Base-by-base conservation (phyloP, 169 alveolate species). In the Cystoisospora suis region DNA sequence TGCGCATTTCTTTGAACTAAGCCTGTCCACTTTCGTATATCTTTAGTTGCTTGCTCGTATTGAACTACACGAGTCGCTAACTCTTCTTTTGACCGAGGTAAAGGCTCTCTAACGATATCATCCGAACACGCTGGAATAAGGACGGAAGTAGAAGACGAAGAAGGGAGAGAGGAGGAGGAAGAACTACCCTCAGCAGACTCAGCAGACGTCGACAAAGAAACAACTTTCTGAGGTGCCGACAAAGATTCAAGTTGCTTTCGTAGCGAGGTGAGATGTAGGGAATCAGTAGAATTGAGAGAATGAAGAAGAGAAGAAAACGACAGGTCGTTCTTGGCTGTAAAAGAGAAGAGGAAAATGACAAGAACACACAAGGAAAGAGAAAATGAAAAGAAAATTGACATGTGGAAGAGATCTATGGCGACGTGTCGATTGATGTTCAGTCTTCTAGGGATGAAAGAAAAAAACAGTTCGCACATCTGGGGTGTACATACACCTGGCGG, bases 101-200 rank as follows among this genome's bases (percentile, higher is more conserved):
- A 58, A n/a, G 69, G 75, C 91, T 45, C 85, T 49, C 34, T 72
- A 6, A 46, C 80, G 34, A 42, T 72, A 49, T 85, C 59, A 7
- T 7, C 75, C 49, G 23, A 32, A 3, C 2, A 49, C 42, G 77
- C 42, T 20, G 77, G 0, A 36, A 32, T 44, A 12, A 3, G 45
- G 42, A 20, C n/a, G 45, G 44, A 6, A 44, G 45, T 15, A 3
- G 29, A 7, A 58, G n/a, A 9, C 72, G 72, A 58, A 3, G 72
- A 3, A 7, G 72, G 40, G n/a, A 36, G 40, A 9, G 72, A 9
- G 72, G 72, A 29, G 29, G 12, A 29, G 15, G n/a, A n/a, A n/a
- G n/a, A n/a, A n/a, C n/a, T n/a, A n/a, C n/a, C n/a, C n/a, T n/a
- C n/a, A n/a, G n/a, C n/a, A n/a, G n/a, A n/a, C n/a, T n/a, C n/a